phyloP scores from a whole-genome alignment of 768 basidiomycete species.

The Mycena latifolia region DNA sequence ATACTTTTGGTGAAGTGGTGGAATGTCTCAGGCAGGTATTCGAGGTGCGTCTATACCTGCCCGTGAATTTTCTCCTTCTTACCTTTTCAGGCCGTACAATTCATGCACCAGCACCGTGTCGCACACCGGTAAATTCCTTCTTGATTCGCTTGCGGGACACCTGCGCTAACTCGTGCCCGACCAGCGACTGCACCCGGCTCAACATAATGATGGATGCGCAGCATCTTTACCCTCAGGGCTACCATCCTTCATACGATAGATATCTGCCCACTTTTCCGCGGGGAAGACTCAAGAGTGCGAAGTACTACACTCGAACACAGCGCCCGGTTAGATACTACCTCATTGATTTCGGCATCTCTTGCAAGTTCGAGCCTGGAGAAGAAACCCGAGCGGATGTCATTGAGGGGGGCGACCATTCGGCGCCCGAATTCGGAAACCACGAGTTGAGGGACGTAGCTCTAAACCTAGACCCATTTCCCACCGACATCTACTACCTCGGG shows the following conservation, averaged over 20 bases:
- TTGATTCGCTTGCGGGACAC: too few relatives aligned
- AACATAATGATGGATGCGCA: too few relatives aligned
- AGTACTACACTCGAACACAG: too few relatives aligned
- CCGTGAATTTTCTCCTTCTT: too few relatives aligned
- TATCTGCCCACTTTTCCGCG: background rate
- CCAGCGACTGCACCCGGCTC: constrained; percentile 27
- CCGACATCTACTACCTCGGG: constrained; percentile 59
- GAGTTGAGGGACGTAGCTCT: too few relatives aligned
- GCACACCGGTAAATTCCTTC: constrained; percentile 42
- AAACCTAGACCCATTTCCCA: constrained; percentile 56
- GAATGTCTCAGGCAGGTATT: constrained; percentile 33
- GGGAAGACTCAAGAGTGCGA: background rate
- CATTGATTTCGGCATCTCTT: too few relatives aligned
- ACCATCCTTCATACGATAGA: constrained; percentile 39
- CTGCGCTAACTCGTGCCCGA: background rate
- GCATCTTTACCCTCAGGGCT: constrained; percentile 19
- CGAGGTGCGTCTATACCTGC: too few relatives aligned
- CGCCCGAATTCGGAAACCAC: background rate
- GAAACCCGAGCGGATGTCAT: too few relatives aligned
- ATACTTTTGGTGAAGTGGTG: background rate
- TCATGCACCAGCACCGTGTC: constrained; percentile 37
- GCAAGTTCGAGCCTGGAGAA: too few relatives aligned
- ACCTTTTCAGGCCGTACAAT: too few relatives aligned
- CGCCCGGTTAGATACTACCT: constrained; percentile 18
- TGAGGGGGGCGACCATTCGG: too few relatives aligned